A percentile compares a stretch with the other conserved stretches of the same genome.
These are phyloP conservation scores for Panicum virgatum DNA, from an alignment of 202 grass and related monocot genomes.

Conservation along the genomic window DNA sequence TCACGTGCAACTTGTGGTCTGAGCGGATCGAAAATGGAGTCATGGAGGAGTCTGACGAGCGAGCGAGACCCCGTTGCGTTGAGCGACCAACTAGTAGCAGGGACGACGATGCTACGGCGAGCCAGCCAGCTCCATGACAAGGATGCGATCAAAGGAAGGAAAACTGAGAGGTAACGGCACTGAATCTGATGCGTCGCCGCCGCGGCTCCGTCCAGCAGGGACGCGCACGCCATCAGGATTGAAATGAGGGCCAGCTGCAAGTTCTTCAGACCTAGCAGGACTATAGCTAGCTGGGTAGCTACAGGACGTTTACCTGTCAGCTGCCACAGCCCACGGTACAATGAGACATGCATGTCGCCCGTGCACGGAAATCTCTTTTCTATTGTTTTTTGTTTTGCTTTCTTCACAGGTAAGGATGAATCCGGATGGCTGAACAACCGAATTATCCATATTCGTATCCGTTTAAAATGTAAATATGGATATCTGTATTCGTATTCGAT, in stretches of 20 bases:
- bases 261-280: neutral
- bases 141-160: neutral
- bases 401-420: too few species aligned
- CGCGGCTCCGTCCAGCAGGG: neutral
- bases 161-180: neutral
- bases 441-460: too few species aligned
- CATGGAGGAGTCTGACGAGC: neutral
- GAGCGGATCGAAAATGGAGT: too few species aligned
- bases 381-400: neutral
- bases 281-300: neutral
- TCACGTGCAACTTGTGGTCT: slow-evolving; percentile 19
- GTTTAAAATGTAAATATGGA: too few species aligned
- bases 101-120: neutral
- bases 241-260: neutral
- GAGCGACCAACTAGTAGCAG: neutral
- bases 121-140: neutral
- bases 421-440: too few species aligned
- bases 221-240: neutral
- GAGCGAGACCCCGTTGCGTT: neutral
- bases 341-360: neutral
- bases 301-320: neutral
- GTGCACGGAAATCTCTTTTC: neutral
- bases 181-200: slow-evolving; percentile 25
- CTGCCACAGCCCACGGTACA: neutral
- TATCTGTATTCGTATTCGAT: too few species aligned